Base-by-base conservation (phyloP, 2,329 filamentous ascomycete species). In the Cordyceps javanica region DNA sequence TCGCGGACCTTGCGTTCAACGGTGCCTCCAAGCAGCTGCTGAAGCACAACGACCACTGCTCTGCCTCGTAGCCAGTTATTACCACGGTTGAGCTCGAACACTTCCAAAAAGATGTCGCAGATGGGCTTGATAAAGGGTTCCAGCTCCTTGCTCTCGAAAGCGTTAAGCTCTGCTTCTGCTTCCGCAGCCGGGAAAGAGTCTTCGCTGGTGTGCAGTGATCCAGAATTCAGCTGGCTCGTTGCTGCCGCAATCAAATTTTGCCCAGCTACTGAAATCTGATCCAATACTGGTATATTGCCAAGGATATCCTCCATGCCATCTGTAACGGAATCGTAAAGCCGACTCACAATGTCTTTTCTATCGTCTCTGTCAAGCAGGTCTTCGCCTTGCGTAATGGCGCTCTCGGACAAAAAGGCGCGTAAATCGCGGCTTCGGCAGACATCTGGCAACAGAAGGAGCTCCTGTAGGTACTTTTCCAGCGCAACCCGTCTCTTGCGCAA, bases 71-170 rank as follows among this genome's bases (percentile, higher is more conserved):
- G 83, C 95, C 94, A 99, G 71, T 96, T 97, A 72, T 95, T 97
- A 41, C 93, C 92, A 60, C 88, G 87, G 70, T 97, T 96, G 39
- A 99, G 81, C 68, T 96, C 92, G 68, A 99, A 99, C 0, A 91
- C 84, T 69, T 99, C 94, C 16, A 99, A 82, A 73, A 99, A 99
- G 60, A 99, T 87, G 71, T 99, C 94, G 72, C 92, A 97, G 61
- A 99, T 97, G 4, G 94, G 95, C 70, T 97, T 99, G 66, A 99
- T 94, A 67, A 99, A 97, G 1, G 94, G 94, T 68, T 96, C 91
- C 2, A 91, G 79, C 65, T 96, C 91, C 66, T 86, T 87, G 68
- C 90, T 87, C 72, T 97, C 93, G 66, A 96, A 97, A 0, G 93
- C 93, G 59, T 92, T 90, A 50, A 99, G 77, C 72, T 97, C 94